A percentile compares a stretch with the other conserved stretches of the same genome.
These are phyloP conservation scores for Sclerotinia spermophila DNA, from an alignment of 2,329 filamentous ascomycete species.

Conservation along the genomic window DNA sequence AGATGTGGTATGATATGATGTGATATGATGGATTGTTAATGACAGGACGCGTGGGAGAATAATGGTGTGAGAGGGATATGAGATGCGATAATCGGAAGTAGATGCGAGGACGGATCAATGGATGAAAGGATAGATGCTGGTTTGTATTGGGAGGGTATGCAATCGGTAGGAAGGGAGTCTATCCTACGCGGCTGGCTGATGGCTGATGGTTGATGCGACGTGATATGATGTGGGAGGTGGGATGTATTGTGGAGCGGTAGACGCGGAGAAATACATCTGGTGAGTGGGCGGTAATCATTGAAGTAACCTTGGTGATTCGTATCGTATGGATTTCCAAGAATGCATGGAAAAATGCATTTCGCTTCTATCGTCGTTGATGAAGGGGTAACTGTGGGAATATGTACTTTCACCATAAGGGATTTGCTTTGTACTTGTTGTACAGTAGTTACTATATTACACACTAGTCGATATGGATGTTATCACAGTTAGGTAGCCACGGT, in stretches of 20 bases:
- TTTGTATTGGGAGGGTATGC: neutral
- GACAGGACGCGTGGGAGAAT: neutral
- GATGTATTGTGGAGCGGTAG: conserved; percentile 1
- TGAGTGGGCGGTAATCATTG: neutral
- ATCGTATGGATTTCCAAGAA: too few relatives aligned
- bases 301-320: neutral
- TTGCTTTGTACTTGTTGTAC: neutral
- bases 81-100: neutral
- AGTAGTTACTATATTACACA: neutral
- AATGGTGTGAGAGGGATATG: neutral
- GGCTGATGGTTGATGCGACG: neutral
- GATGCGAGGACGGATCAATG: neutral
- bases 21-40: neutral
- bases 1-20: neutral
- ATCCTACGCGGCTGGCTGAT: neutral
- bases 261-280: conserved; percentile 4
- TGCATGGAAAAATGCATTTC: neutral
- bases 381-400: neutral
- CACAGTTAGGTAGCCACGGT: neutral
- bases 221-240: neutral
- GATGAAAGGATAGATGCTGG: neutral
- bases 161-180: neutral
- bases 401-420: too few relatives aligned
- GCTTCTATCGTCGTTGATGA: neutral
- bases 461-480: neutral